These are phyloP conservation scores for Andrographis paniculata DNA, from an alignment of 305 asterid genomes.

Conservation along the genomic window DNA sequence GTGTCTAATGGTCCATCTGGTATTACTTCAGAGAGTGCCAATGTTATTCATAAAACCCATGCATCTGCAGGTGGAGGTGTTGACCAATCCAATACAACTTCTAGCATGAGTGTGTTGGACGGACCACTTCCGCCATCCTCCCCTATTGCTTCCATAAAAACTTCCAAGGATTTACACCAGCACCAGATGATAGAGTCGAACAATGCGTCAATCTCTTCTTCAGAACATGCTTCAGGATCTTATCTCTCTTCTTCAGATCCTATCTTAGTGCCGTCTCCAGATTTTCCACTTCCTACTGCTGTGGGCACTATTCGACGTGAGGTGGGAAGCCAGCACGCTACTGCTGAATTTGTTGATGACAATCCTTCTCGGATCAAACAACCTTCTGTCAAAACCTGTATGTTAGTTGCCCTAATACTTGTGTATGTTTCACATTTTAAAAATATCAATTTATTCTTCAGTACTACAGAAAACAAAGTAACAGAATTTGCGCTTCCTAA, in stretches of 20 bases:
- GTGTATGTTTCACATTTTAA: not conserved
- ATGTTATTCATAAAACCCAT: conserved; percentile 26
- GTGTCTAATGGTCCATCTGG: conserved; percentile 46
- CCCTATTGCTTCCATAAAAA: conserved; percentile 32
- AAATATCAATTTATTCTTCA: conserved; percentile 2
- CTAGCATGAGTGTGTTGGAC: conserved; percentile 28
- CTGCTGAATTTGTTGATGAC: conserved; percentile 24
- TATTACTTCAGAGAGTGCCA: conserved; percentile 34
- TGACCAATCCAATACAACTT: conserved; percentile 18
- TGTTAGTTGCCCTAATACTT: conserved; percentile 8
- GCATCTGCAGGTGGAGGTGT: conserved; percentile 25
- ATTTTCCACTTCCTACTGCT: conserved; percentile 34
- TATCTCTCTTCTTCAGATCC: conserved; percentile 52
- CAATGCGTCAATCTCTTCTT: conserved; percentile 23
- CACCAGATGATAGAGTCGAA: conserved; percentile 28
- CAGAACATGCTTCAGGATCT: conserved; percentile 37
- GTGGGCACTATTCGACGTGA: conserved; percentile 41
- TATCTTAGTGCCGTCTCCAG: conserved; percentile 46
- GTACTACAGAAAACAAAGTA: conserved; percentile 8
- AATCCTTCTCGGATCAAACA: conserved; percentile 22
- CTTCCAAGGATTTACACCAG: conserved; percentile 29
- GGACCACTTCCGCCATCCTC: conserved; percentile 23
- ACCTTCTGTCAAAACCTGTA: conserved; percentile 25
- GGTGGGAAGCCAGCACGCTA: conserved; percentile 32
- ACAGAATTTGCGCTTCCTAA: conserved; percentile 16